Evolutionary conservation across 805 yeast species (phyloP).

Genomic region (Candida khao-thaluensis): DNA sequence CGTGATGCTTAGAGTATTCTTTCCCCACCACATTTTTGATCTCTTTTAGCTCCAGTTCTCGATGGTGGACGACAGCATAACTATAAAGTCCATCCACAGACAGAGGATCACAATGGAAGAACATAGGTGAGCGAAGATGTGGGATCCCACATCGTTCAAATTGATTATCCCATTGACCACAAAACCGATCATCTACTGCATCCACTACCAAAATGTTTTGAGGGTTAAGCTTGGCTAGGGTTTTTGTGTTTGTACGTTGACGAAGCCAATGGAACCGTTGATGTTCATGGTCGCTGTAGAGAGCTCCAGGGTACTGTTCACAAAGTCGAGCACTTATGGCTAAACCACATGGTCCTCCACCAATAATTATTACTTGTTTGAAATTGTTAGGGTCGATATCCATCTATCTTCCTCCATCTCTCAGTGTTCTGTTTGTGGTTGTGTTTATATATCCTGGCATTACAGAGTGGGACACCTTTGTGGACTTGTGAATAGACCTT

Average conservation of each 20-base stretch:
- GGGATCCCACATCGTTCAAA: slow-evolving; percentile 44
- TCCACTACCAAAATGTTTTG: slow-evolving; percentile 39
- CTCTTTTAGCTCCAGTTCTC: slow-evolving; percentile 40
- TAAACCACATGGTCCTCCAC: slow-evolving; percentile 48
- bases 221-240: slow-evolving; percentile 16
- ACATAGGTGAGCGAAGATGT: slow-evolving; percentile 45
- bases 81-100: slow-evolving; percentile 45
- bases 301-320: slow-evolving; percentile 42
- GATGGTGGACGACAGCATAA: slow-evolving; percentile 30
- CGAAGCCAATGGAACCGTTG: slow-evolving; percentile 47
- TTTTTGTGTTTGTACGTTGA: slow-evolving; percentile 14
- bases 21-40: slow-evolving; percentile 44
- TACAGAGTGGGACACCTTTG: too few relatives aligned
- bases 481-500: not conserved
- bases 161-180: slow-evolving; percentile 47
- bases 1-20: slow-evolving; percentile 44
- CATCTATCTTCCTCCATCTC: too few relatives aligned
- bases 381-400: slow-evolving; percentile 21
- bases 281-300: slow-evolving; percentile 47
- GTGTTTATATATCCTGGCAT: too few relatives aligned
- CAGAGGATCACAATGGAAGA: slow-evolving; percentile 46
- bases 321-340: slow-evolving; percentile 43
- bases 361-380: slow-evolving; percentile 40
- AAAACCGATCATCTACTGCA: slow-evolving; percentile 28
- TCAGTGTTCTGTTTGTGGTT: too few relatives aligned